A percentile compares a stretch with the other conserved stretches of the same genome.
These are phyloP conservation scores for Trichoderma sp. DNA, from an alignment of 2,329 filamentous ascomycete species.

Conservation along the genomic window DNA sequence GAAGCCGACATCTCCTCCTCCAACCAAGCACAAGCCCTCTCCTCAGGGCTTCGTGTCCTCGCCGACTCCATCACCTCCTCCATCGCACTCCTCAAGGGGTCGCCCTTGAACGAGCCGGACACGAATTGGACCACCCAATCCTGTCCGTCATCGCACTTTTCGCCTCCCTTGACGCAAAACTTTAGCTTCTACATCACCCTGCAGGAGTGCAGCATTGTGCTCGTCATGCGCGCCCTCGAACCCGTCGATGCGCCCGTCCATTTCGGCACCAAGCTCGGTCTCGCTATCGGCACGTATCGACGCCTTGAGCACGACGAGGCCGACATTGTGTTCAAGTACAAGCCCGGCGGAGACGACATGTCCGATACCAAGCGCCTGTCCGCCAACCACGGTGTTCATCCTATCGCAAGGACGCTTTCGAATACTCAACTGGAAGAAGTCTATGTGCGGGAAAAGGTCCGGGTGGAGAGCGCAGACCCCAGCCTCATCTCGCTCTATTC, in stretches of 20 bases:
- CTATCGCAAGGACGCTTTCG: constrained; percentile 19
- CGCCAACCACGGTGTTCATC: constrained; percentile 26
- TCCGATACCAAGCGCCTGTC: constrained; percentile 28
- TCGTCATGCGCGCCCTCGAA: constrained; percentile 68
- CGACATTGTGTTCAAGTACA: constrained; percentile 69
- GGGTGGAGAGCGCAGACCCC: constrained; percentile 85
- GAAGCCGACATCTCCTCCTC: constrained; percentile 51
- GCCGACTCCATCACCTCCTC: constrained; percentile 53
- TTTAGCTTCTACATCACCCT: constrained; percentile 73
- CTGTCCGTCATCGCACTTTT: constrained; percentile 43
- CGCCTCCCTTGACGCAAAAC: constrained; percentile 48
- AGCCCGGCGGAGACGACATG: constrained; percentile 32
- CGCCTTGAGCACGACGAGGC: constrained; percentile 75
- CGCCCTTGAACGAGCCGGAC: constrained; percentile 38
- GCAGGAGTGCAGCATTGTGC: constrained; percentile 66
- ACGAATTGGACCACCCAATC: constrained; percentile 45
- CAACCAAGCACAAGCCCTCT: constrained; percentile 54
- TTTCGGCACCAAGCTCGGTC: constrained; percentile 64
- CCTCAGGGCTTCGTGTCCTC: constrained; percentile 54
- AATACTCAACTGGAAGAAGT: constrained; percentile 53
- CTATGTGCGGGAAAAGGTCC: constrained; percentile 82
- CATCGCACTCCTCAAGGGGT: constrained; percentile 54
- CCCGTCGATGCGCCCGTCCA: constrained; percentile 60
- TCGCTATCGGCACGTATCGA: constrained; percentile 63
- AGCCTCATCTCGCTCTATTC: constrained; percentile 78